These are phyloP conservation scores for Backusella tarrabulga DNA, from an alignment of 192 early-diverging fungal genomes.

Conservation along the genomic window DNA sequence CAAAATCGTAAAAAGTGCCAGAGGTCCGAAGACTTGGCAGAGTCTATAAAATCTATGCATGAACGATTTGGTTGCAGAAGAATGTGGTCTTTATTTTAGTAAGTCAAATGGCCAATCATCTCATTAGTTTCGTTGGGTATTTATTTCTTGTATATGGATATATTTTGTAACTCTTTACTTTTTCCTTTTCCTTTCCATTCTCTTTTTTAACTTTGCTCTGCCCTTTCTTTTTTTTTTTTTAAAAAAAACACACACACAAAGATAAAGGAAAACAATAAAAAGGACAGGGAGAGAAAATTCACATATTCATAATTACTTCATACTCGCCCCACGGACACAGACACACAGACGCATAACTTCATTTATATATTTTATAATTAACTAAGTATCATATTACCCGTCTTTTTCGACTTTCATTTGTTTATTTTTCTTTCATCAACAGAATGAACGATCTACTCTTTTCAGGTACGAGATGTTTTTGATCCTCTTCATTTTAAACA, in stretches of 20 bases:
- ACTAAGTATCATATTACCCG: neutral
- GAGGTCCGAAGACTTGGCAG: constrained; percentile 4
- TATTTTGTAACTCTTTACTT: neutral
- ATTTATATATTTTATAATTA: constrained; percentile 5
- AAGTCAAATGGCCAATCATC: constrained; percentile 1
- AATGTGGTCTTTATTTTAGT: constrained; percentile 1
- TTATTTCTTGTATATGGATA: neutral
- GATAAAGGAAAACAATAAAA: neutral
- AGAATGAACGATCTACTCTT: neutral
- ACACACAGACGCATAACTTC: constrained; percentile 2
- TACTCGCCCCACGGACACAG: neutral
- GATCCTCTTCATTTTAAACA: neutral
- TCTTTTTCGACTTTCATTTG: neutral
- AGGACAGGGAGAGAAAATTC: neutral
- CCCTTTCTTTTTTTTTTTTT: neutral
- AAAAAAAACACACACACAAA: neutral
- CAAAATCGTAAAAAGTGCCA: neutral
- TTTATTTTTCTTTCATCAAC: neutral
- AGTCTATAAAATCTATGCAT: neutral
- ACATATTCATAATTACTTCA: neutral
- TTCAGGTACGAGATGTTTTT: neutral
- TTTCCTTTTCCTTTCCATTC: neutral
- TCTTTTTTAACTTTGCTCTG: neutral
- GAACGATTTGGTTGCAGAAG: constrained; percentile 3
- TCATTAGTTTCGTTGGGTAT: neutral